A percentile compares a stretch with the other conserved stretches of the same genome.
Evolutionary conservation across 2,329 filamentous ascomycete species (phyloP).

Genomic region (Aspergillus pseudonomiae): DNA sequence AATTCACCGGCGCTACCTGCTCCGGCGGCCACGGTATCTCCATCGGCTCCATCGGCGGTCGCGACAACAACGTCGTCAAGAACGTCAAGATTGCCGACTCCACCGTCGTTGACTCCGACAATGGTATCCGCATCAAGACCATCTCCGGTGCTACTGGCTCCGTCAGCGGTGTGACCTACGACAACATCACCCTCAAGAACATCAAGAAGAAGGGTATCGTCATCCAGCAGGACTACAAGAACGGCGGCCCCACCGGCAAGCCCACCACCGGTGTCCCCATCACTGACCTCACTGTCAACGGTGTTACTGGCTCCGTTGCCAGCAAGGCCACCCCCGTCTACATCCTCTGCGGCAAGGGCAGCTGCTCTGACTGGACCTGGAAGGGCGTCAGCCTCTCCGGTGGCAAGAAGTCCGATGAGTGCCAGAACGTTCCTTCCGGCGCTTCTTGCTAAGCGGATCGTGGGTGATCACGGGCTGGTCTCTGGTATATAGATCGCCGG

Average conservation of each 20-base stretch:
- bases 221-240: slow-evolving; percentile 62
- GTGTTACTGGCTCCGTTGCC: slow-evolving; percentile 40
- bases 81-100: slow-evolving; percentile 56
- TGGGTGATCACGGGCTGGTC: not conserved
- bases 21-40: slow-evolving; percentile 55
- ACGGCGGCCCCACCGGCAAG: slow-evolving; percentile 46
- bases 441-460: slow-evolving; percentile 33
- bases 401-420: slow-evolving; percentile 50
- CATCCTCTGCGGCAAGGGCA: slow-evolving; percentile 58
- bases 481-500: not conserved
- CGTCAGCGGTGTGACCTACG: slow-evolving; percentile 58
- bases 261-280: slow-evolving; percentile 46
- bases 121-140: slow-evolving; percentile 64
- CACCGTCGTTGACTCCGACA: slow-evolving; percentile 55
- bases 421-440: slow-evolving; percentile 45
- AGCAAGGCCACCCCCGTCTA: slow-evolving; percentile 48
- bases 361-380: slow-evolving; percentile 60
- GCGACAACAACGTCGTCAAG: slow-evolving; percentile 57
- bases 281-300: slow-evolving; percentile 40
- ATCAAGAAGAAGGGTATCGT: slow-evolving; percentile 60
- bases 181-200: slow-evolving; percentile 53
- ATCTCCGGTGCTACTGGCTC: slow-evolving; percentile 55
- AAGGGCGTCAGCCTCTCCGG: slow-evolving; percentile 54
- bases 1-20: slow-evolving; percentile 34
- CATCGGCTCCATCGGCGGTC: slow-evolving; percentile 63